These are phyloP conservation scores for Kwoniella mangroviensis DNA, from an alignment of 768 basidiomycete species.

Conservation along the genomic window DNA sequence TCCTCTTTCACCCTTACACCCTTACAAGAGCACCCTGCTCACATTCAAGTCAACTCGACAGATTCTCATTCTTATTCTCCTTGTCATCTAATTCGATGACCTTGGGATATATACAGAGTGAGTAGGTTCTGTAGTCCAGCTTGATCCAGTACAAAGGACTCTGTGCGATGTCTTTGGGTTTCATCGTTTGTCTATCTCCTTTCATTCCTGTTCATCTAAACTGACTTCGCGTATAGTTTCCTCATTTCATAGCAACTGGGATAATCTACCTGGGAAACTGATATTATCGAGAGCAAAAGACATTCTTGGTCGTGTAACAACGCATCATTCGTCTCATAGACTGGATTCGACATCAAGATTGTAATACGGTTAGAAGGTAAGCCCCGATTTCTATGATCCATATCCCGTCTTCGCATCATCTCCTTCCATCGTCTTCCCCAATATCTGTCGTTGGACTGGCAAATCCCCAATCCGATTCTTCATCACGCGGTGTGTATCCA, in stretches of 20 bases:
- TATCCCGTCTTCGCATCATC: not conserved
- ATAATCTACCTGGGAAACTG: too few species aligned
- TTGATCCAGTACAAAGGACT: not conserved
- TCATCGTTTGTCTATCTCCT: not conserved
- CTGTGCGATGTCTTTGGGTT: not conserved
- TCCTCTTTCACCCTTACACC: slow-evolving; percentile 6
- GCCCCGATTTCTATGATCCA: not conserved
- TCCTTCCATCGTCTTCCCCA: not conserved
- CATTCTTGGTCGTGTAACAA: too few species aligned
- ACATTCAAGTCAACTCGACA: not conserved
- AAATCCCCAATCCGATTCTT: not conserved
- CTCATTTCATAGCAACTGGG: not conserved
- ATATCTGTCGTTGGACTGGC: not conserved
- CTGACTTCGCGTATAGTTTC: not conserved
- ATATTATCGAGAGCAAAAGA: too few species aligned
- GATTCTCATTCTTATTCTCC: too few species aligned
- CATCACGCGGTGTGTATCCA: not conserved
- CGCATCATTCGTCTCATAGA: too few species aligned
- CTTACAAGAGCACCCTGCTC: slow-evolving; percentile 9
- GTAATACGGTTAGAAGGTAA: too few species aligned
- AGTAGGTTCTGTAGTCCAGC: not conserved
- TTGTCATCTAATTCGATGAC: too few species aligned
- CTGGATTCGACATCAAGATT: too few species aligned
- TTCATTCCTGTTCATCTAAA: not conserved
- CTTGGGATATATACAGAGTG: not conserved